Evolutionary conservation across 2,329 filamentous ascomycete species (phyloP), one percentile per base, ranked within the genome.

Genomic region (Malbranchea cinnamomea): DNA sequence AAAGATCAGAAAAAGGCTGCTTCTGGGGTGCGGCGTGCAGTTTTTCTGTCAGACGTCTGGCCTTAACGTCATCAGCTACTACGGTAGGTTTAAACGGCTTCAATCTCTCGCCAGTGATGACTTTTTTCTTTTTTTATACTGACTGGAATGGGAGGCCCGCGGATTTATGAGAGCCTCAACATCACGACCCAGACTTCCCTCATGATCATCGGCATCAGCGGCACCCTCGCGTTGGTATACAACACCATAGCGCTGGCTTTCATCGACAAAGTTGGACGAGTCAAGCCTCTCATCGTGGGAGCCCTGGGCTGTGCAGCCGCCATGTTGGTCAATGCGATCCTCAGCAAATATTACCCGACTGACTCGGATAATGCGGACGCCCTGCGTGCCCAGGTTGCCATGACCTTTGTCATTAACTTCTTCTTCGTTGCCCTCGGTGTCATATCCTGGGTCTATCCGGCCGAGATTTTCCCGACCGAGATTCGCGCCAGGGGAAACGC

Each of bases 131-230:
- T n/a, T n/a, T n/a, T n/a, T n/a, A n/a, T n/a, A n/a, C n/a, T n/a
- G n/a, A n/a, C n/a, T n/a, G n/a, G n/a, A n/a, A n/a, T n/a, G n/a
- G n/a, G n/a, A n/a, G n/a, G n/a, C 3, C 49, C 55, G 0, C 47
- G 54, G 1, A 57, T 65, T 20, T 65, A 65, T 39, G 42, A 46
- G 8, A 49, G 56, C 3, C 50, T 65, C 1, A 59, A 60, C 5
- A 57, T 67, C 23, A 44, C 48, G 2, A 59, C 52, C 0, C 53
- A 54, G 5, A 59, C 52, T 1, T 60, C 62, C 0, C 53, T 67
- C 3, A 57, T 67, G 49, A 63, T 67, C 27, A 59, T 65, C 36
- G 64, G 63, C 3, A 57, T 67, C 37, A 63, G 56, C 40, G 63
- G 63, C 14, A 60, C 62, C 1, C 49, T 68, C 5, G 59, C 62